These are phyloP conservation scores for Lactarius pseudohatsudake DNA, from an alignment of 768 basidiomycete species.

Conservation along the genomic window DNA sequence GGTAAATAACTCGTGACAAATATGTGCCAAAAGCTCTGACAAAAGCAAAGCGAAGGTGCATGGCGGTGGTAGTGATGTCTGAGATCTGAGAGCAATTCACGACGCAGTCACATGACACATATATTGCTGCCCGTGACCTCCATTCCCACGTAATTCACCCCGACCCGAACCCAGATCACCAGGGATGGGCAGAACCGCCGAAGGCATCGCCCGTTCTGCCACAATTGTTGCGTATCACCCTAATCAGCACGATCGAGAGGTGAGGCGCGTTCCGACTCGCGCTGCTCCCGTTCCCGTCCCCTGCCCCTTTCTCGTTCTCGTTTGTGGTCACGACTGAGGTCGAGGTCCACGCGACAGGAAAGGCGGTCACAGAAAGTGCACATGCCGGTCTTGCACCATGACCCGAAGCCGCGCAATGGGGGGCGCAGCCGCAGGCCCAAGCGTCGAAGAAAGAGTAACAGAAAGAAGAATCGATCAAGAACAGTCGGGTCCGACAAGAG, in stretches of 20 bases:
- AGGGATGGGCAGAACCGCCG: not conserved
- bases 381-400: constrained; percentile 34
- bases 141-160: not conserved
- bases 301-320: constrained; percentile 7
- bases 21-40: too few species aligned
- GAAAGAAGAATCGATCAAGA: constrained; percentile 40
- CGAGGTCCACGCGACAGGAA: constrained; percentile 29
- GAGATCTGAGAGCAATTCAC: too few species aligned
- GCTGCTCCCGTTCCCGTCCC: not conserved
- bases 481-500: not conserved
- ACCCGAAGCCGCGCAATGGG: constrained; percentile 37
- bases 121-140: too few species aligned
- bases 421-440: constrained; percentile 40
- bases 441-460: constrained; percentile 35
- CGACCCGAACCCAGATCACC: not conserved
- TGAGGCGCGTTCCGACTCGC: constrained; percentile 21
- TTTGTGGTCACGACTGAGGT: constrained; percentile 16
- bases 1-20: not conserved
- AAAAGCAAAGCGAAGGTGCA: too few species aligned
- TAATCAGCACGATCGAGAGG: constrained; percentile 9
- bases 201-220: constrained; percentile 12
- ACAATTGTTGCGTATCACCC: constrained; percentile 12
- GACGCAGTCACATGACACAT: too few species aligned
- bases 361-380: constrained; percentile 45
- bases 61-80: too few species aligned